phyloP scores from a whole-genome alignment of 2,329 filamentous ascomycete genomes.

The Akanthomyces dipterigenus region DNA sequence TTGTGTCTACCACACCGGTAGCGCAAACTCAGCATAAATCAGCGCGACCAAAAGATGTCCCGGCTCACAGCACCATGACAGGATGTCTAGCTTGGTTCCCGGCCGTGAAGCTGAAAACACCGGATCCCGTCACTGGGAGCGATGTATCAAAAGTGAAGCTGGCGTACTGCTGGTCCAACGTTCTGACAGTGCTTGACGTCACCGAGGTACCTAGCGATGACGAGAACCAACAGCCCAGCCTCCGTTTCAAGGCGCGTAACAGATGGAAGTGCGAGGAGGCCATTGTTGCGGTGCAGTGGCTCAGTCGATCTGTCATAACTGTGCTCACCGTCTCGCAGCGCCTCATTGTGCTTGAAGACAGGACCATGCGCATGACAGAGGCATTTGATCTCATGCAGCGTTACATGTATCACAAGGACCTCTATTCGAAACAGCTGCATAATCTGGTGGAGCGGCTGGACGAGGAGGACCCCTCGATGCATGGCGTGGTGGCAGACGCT shows the following conservation, averaged over 20 bases:
- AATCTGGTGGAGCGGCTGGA: constrained; percentile 80
- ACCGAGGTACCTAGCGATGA: constrained; percentile 63
- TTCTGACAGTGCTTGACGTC: constrained; percentile 88
- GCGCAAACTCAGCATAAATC: constrained; percentile 96
- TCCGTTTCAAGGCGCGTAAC: constrained; percentile 76
- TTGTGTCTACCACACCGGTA: constrained; percentile 93
- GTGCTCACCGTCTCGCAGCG: constrained; percentile 92
- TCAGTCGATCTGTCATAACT: constrained; percentile 85
- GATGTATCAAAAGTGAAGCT: constrained; percentile 76
- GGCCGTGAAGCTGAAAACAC: constrained; percentile 80
- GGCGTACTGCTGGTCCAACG: constrained; percentile 97
- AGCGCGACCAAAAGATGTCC: constrained; percentile 81
- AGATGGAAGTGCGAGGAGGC: constrained; percentile 92
- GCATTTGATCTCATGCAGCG: constrained; percentile 88
- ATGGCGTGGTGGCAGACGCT: constrained; percentile 92
- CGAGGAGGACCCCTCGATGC: constrained; percentile 81
- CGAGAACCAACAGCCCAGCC: constrained; percentile 67
- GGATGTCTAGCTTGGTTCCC: constrained; percentile 97
- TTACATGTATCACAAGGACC: constrained; percentile 83
- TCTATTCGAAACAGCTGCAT: constrained; percentile 84
- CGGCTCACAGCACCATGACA: constrained; percentile 83
- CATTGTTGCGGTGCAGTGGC: constrained; percentile 94
- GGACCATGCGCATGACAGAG: constrained; percentile 83
- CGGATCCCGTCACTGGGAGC: constrained; percentile 59
- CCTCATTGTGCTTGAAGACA: constrained; percentile 86